phyloP scores from a whole-genome alignment of 2,329 filamentous ascomycete species.

The Fusarium tuaranense region DNA sequence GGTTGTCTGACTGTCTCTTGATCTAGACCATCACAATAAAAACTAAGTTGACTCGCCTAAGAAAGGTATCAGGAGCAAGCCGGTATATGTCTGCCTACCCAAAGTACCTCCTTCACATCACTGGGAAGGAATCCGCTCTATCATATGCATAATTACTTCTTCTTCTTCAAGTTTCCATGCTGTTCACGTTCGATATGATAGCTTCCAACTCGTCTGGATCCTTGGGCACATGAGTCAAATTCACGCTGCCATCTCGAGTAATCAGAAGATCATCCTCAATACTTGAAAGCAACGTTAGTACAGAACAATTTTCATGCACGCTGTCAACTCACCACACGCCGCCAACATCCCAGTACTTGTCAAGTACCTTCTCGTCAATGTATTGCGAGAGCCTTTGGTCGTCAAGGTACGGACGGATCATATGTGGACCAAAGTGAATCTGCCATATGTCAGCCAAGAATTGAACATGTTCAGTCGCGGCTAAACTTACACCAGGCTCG shows the following conservation, averaged over 20 bases:
- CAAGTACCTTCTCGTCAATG: background rate
- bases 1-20: background rate
- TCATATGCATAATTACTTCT: background rate
- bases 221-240: background rate
- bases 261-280: background rate
- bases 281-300: background rate
- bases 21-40: background rate
- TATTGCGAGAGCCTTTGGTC: background rate
- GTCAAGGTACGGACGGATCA: background rate
- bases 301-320: background rate
- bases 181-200: background rate
- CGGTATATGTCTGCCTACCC: no score
- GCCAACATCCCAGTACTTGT: background rate
- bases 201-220: background rate
- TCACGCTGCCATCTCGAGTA: background rate
- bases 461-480: background rate
- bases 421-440: background rate
- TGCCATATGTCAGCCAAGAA: background rate
- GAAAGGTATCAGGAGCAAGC: no score
- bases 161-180: background rate
- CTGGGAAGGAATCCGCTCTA: no score
- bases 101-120: no score
- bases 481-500: background rate
- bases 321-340: background rate
- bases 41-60: no score